These are phyloP conservation scores for Aspergillus sp. DNA, from an alignment of 2,329 filamentous ascomycete species.

Conservation along the genomic window DNA sequence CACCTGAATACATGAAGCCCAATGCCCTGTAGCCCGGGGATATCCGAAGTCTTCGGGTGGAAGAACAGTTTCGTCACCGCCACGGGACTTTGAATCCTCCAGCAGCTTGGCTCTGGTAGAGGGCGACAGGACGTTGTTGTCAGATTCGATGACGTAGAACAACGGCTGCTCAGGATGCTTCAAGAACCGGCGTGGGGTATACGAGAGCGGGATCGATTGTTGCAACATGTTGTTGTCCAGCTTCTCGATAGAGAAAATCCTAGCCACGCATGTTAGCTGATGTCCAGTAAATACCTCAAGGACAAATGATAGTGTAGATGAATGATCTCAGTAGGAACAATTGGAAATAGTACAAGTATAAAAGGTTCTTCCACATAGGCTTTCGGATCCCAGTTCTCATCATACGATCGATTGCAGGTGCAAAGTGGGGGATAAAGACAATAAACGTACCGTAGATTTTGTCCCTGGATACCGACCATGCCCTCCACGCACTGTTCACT, in stretches of 20 bases:
- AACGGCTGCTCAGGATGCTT: constrained; percentile 84
- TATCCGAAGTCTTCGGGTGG: constrained; percentile 86
- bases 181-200: constrained; percentile 85
- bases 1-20: constrained; percentile 94
- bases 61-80: constrained; percentile 70
- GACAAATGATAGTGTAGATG: background rate
- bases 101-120: constrained; percentile 75
- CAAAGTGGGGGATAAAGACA: constrained; percentile 16
- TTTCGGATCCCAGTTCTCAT: constrained; percentile 46
- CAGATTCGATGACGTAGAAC: constrained; percentile 92
- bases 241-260: constrained; percentile 90
- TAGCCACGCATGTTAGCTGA: constrained; percentile 31
- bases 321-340: constrained; percentile 90
- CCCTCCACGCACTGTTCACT: constrained; percentile 92
- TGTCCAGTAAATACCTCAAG: background rate
- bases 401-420: constrained; percentile 48
- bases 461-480: constrained; percentile 89
- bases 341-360: constrained; percentile 61
- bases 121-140: constrained; percentile 85
- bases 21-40: constrained; percentile 77
- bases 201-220: constrained; percentile 80
- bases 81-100: constrained; percentile 68
- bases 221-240: constrained; percentile 83
- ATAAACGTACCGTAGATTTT: constrained; percentile 74
- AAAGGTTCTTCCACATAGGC: constrained; percentile 49